These are phyloP conservation scores for Huntiella omanensis DNA, from an alignment of 2,329 filamentous ascomycete genomes.

Conservation along the genomic window DNA sequence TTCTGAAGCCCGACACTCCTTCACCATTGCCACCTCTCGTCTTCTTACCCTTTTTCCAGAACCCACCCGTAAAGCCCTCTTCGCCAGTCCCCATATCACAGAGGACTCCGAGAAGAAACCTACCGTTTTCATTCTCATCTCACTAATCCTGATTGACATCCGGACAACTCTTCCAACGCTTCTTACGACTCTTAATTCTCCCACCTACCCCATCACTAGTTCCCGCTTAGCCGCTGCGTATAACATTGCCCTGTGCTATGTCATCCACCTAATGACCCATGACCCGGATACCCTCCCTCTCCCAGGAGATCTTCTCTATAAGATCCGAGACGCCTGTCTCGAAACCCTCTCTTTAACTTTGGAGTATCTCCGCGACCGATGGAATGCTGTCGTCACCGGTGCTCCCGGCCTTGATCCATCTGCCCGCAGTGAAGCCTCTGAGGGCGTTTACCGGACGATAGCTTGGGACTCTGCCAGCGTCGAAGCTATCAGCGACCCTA, in stretches of 20 bases:
- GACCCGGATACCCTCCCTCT: constrained; percentile 22
- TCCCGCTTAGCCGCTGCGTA: constrained; percentile 40
- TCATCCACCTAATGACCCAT: constrained; percentile 35
- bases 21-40: constrained; percentile 37
- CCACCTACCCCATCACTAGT: constrained; percentile 31
- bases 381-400: constrained; percentile 46
- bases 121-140: constrained; percentile 35
- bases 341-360: constrained; percentile 45
- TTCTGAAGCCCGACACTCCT: constrained; percentile 34
- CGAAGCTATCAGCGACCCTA: constrained; percentile 31
- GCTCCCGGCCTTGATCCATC: constrained; percentile 41
- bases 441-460: constrained; percentile 29
- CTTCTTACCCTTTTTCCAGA: constrained; percentile 36
- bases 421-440: constrained; percentile 26
- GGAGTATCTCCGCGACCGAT: constrained; percentile 51
- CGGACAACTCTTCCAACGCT: constrained; percentile 42
- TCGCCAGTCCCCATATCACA: constrained; percentile 22
- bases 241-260: constrained; percentile 41
- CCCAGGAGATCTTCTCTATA: constrained; percentile 30
- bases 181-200: constrained; percentile 36
- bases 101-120: not conserved
- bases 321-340: constrained; percentile 37
- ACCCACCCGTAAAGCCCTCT: constrained; percentile 29
- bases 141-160: constrained; percentile 46
- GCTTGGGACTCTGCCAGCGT: constrained; percentile 39